These are phyloP conservation scores for Xanthoparmelia taractica DNA, from an alignment of 495 filamentous ascomycete species.

Conservation along the genomic window DNA sequence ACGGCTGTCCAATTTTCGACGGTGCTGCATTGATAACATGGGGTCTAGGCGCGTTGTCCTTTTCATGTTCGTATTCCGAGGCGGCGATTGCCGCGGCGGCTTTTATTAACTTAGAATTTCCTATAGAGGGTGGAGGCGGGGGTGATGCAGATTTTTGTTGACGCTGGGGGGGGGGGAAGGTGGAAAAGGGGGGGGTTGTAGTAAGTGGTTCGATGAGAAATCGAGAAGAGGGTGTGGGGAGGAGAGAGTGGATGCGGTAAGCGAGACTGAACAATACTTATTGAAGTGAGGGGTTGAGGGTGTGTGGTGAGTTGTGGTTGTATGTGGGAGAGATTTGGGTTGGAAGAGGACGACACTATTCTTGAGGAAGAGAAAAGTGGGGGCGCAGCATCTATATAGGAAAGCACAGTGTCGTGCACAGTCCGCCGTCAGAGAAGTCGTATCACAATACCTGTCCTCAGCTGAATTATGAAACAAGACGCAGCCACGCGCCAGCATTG, in stretches of 20 bases:
- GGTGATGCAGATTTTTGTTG: slow-evolving; percentile 8
- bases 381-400: not conserved
- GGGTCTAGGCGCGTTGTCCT: slow-evolving; percentile 4
- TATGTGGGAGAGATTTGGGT: not conserved
- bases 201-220: too few relatives aligned
- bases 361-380: too few relatives aligned
- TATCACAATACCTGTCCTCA: not conserved
- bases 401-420: not conserved
- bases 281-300: too few relatives aligned
- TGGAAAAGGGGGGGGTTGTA: not conserved
- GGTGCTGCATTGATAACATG: too few relatives aligned
- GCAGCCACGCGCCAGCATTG: not conserved
- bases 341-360: too few relatives aligned
- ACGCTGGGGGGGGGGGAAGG: too few relatives aligned
- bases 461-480: not conserved
- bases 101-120: not conserved
- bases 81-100: not conserved
- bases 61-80: too few relatives aligned
- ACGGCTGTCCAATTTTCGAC: too few relatives aligned
- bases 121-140: slow-evolving; percentile 1
- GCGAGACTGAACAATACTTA: too few relatives aligned
- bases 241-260: too few relatives aligned
- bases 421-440: not conserved
- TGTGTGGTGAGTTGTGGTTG: not conserved
- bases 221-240: too few relatives aligned